phyloP scores from a whole-genome alignment of 2,329 filamentous ascomycete species.

The Phoma sp. region DNA sequence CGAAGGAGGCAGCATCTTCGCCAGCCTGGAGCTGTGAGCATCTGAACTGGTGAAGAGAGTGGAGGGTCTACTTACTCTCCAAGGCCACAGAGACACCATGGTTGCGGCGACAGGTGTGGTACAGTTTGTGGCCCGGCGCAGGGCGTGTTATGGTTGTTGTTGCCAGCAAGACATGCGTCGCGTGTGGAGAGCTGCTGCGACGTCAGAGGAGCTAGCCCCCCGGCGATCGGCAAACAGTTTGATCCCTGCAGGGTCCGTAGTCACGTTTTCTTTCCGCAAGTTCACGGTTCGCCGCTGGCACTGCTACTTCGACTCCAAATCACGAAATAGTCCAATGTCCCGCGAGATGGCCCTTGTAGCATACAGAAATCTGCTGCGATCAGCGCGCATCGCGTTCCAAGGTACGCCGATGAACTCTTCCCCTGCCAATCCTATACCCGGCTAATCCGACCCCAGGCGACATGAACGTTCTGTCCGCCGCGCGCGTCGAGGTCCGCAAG shows the following conservation, averaged over 20 bases:
- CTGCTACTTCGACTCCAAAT: neutral
- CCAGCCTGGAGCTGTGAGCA: conserved; percentile 63
- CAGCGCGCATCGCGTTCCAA: conserved; percentile 81
- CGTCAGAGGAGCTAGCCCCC: conserved; percentile 24
- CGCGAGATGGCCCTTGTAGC: conserved; percentile 69
- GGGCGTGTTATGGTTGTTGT: conserved; percentile 34
- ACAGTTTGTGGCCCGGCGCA: conserved; percentile 30
- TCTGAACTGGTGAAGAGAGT: neutral
- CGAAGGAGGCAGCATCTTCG: conserved; percentile 87
- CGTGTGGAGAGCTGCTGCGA: conserved; percentile 23
- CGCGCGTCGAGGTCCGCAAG: conserved; percentile 72
- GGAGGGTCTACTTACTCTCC: conserved; percentile 21
- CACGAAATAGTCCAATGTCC: conserved; percentile 25
- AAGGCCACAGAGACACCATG: conserved; percentile 89
- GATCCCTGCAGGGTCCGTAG: conserved; percentile 6
- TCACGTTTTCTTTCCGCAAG: conserved; percentile 19
- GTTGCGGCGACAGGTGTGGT: conserved; percentile 32
- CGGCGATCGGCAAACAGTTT: neutral
- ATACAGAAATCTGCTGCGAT: conserved; percentile 82
- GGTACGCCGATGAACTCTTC: conserved; percentile 56
- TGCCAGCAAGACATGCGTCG: conserved; percentile 36
- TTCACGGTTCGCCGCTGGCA: conserved; percentile 4
- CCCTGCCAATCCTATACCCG: too few species aligned
- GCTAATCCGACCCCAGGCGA: conserved; percentile 65
- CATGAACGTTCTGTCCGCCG: conserved; percentile 68